Evolutionary conservation across 345 rosid species (phyloP).

Genomic region (Moricandia arvensis): DNA sequence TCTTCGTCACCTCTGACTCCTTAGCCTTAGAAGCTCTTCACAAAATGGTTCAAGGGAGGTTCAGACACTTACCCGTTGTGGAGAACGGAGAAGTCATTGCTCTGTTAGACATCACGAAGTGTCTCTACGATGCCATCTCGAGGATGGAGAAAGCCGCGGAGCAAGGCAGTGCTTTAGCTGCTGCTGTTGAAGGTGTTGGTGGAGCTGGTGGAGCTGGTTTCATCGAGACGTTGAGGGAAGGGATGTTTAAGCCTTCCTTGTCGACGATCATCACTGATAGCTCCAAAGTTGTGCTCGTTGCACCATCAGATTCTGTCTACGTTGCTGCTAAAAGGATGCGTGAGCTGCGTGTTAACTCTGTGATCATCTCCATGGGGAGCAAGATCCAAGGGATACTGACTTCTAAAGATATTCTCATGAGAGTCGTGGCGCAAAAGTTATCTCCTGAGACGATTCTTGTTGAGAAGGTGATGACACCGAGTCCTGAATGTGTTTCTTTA

Average conservation of each 20-base stretch:
- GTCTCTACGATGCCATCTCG: constrained; percentile 94
- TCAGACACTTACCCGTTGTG: constrained; percentile 97
- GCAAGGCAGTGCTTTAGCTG: constrained; percentile 94
- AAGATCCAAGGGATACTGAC: constrained; percentile 86
- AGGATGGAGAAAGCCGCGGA: constrained; percentile 99
- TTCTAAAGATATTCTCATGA: constrained; percentile 94
- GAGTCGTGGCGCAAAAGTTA: constrained; percentile 91
- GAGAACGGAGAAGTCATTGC: constrained; percentile 99
- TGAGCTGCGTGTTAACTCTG: constrained; percentile 78
- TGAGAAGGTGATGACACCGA: constrained; percentile 97
- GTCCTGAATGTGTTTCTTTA: constrained; percentile 76
- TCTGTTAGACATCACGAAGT: constrained; percentile 87
- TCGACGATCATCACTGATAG: constrained; percentile 78
- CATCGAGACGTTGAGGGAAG: constrained; percentile 89
- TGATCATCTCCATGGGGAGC: constrained; percentile 57
- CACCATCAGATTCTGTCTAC: constrained; percentile 79
- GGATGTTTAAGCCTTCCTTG: constrained; percentile 94
- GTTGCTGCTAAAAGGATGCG: constrained; percentile 91
- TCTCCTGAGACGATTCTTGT: constrained; percentile 85
- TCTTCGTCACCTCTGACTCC: constrained; percentile 79
- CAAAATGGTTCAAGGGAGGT: constrained; percentile 96
- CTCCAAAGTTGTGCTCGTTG: constrained; percentile 68
- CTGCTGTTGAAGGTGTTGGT: constrained; percentile 98
- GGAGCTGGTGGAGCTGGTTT: constrained; percentile 79
- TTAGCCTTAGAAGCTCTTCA: constrained; percentile 95